Conservation (phyloP, 257 asterid genomes). For the Voacanga thouarsii region DNA sequence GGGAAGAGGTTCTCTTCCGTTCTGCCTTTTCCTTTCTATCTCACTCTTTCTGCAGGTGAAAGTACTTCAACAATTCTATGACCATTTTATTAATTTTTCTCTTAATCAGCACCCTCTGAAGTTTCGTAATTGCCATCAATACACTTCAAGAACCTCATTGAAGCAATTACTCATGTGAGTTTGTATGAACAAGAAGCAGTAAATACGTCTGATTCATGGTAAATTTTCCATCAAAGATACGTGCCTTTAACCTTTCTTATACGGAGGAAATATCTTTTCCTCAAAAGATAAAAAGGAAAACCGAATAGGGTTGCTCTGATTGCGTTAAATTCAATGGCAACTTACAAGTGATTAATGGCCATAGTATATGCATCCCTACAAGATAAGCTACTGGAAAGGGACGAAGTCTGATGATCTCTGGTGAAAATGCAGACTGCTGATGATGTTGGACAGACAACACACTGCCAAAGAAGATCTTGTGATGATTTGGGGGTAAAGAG, state of each 20-base stretch:
- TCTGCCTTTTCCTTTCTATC: slow-evolving; percentile 14
- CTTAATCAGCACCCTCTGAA: not conserved
- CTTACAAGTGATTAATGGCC: not conserved
- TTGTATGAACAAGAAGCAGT: too few relatives aligned
- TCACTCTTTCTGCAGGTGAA: slow-evolving; percentile 2
- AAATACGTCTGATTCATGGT: not conserved
- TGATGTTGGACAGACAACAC: slow-evolving; percentile 19
- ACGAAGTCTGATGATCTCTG: slow-evolving; percentile 1
- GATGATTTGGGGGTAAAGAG: slow-evolving; percentile 14
- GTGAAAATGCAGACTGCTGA: not conserved
- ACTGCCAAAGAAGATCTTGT: slow-evolving; percentile 26
- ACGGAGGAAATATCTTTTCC: not conserved
- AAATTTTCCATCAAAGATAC: not conserved
- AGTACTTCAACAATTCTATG: not conserved
- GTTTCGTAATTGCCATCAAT: not conserved
- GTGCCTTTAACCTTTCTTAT: not conserved
- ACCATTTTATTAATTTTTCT: not conserved
- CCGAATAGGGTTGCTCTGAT: not conserved
- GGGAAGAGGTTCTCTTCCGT: not conserved
- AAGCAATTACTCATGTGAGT: too few relatives aligned
- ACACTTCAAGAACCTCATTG: not conserved
- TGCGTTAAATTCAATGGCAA: not conserved
- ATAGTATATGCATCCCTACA: not conserved
- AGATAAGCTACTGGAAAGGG: not conserved
- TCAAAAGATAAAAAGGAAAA: not conserved